phyloP scores from a whole-genome alignment of 2,329 filamentous ascomycete genomes.

The Lecanicillium sp. region DNA sequence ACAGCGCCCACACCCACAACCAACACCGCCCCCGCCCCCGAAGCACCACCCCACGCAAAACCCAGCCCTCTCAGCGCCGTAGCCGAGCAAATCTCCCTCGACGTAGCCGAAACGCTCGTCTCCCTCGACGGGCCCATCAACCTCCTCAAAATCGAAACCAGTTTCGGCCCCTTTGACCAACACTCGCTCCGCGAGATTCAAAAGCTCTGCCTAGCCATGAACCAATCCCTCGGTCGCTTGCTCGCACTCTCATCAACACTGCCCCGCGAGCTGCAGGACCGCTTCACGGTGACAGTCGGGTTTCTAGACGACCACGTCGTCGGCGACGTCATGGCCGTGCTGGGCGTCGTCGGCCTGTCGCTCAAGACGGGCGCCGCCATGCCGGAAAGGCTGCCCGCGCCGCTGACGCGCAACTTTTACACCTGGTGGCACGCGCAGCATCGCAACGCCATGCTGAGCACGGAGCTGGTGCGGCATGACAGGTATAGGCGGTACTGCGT shows the following conservation, averaged over 20 bases:
- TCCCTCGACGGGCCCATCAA: slow-evolving; percentile 17
- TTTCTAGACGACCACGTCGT: slow-evolving; percentile 35
- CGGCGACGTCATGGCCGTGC: slow-evolving; percentile 41
- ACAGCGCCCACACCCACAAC: slow-evolving; percentile 1
- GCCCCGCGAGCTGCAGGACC: slow-evolving; percentile 28
- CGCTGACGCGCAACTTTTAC: slow-evolving; percentile 29
- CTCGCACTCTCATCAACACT: slow-evolving; percentile 25
- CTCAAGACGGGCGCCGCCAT: slow-evolving; percentile 38
- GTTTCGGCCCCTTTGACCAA: slow-evolving; percentile 22
- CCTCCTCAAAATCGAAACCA: slow-evolving; percentile 21
- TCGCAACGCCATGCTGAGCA: slow-evolving; percentile 20
- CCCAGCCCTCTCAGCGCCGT: slow-evolving; percentile 20
- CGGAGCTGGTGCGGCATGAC: slow-evolving; percentile 27
- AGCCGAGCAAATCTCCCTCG: slow-evolving; percentile 21
- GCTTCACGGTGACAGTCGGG: slow-evolving; percentile 28
- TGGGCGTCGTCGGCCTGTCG: slow-evolving; percentile 36
- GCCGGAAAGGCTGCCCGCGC: slow-evolving; percentile 38
- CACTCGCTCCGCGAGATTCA: slow-evolving; percentile 20
- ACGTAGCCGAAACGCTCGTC: slow-evolving; percentile 19
- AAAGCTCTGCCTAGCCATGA: slow-evolving; percentile 22
- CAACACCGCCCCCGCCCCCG: slow-evolving; percentile 27
- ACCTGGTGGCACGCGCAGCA: slow-evolving; percentile 15
- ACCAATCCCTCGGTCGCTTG: slow-evolving; percentile 22
- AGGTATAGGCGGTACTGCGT: slow-evolving; percentile 38
- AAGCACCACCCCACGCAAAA: slow-evolving; percentile 21